These are phyloP conservation scores for Agrostemma githago DNA, from an alignment of 148 eudicot genomes.

Conservation along the genomic window DNA sequence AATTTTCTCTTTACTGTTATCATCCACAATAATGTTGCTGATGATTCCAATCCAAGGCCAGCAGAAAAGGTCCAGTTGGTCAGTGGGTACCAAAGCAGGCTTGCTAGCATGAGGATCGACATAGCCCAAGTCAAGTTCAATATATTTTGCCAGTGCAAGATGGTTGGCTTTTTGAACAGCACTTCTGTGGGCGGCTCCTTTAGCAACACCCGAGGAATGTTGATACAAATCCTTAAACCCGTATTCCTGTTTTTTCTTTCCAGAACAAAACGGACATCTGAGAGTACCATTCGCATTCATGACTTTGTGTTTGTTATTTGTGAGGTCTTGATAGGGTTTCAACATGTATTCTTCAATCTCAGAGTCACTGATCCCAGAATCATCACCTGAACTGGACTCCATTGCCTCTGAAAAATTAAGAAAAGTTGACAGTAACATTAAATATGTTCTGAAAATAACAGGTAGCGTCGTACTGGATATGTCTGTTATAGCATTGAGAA, in stretches of 20 bases:
- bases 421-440: background rate
- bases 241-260: constrained; percentile 84
- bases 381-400: constrained; percentile 60
- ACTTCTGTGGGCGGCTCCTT: constrained; percentile 54
- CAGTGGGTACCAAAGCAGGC: constrained; percentile 21
- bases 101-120: constrained; percentile 19
- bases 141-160: constrained; percentile 53
- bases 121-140: constrained; percentile 38
- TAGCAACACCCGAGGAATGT: constrained; percentile 62
- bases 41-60: constrained; percentile 83
- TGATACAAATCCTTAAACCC: constrained; percentile 59
- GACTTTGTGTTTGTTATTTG: constrained; percentile 44
- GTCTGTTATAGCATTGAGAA: background rate
- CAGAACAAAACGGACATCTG: constrained; percentile 76
- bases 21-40: constrained; percentile 45
- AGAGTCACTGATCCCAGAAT: constrained; percentile 74
- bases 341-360: constrained; percentile 67
- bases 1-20: constrained; percentile 37
- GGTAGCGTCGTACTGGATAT: background rate
- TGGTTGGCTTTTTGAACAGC: constrained; percentile 58
- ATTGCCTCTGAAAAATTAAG: constrained; percentile 13
- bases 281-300: constrained; percentile 49
- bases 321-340: constrained; percentile 60
- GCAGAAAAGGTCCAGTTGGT: constrained; percentile 35
- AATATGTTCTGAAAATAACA: background rate